Evolutionary conservation across 1,284 basidiomycete species (phyloP).

Genomic region (Exsudoporus floridanus): DNA sequence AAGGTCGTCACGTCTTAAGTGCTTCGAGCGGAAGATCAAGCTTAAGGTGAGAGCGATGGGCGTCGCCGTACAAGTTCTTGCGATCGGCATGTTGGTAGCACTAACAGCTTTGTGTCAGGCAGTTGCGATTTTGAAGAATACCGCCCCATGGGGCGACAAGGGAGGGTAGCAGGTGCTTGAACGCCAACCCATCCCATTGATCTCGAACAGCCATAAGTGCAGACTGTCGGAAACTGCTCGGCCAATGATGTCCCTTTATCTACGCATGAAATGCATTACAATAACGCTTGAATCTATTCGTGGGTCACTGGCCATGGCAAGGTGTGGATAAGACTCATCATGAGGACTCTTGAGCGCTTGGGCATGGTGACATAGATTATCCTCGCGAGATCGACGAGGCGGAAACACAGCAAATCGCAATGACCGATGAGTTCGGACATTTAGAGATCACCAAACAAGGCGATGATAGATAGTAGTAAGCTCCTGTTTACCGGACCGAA

Average conservation of each 20-base stretch:
- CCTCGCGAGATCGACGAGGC: neutral
- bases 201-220: neutral
- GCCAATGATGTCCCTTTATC: neutral
- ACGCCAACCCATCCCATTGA: neutral
- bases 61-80: neutral
- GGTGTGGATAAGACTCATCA: neutral
- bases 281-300: neutral
- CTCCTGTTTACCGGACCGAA: neutral
- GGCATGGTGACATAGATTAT: neutral
- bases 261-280: neutral
- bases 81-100: neutral
- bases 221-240: neutral
- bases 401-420: neutral
- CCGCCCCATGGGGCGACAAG: neutral
- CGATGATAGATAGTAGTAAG: neutral
- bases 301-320: neutral
- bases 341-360: neutral
- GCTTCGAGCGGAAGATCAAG: neutral
- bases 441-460: neutral
- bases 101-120: neutral
- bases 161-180: neutral
- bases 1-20: neutral
- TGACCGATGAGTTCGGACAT: neutral
- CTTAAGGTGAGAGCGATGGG: neutral
- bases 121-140: too few relatives aligned